A percentile compares a stretch with the other conserved stretches of the same genome.
These are phyloP conservation scores for Cutaneotrichosporon sp. DNA, from an alignment of 1,284 basidiomycete species.

Conservation along the genomic window DNA sequence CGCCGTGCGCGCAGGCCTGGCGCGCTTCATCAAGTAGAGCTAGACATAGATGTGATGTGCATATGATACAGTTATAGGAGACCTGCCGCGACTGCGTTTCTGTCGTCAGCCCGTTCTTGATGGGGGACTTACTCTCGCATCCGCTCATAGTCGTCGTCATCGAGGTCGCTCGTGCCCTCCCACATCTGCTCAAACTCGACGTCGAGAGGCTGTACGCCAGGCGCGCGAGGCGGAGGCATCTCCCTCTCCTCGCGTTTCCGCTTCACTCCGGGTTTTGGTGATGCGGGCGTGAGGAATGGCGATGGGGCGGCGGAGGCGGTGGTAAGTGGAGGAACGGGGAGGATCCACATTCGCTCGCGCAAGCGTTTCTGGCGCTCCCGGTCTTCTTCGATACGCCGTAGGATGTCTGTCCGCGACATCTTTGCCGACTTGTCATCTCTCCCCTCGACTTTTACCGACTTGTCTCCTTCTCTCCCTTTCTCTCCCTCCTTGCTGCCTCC, in stretches of 20 bases:
- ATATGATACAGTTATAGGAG: conserved; percentile 7
- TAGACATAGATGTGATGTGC: conserved; percentile 3
- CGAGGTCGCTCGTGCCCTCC: conserved; percentile 84
- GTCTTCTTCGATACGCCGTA: conserved; percentile 90
- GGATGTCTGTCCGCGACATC: conserved; percentile 67
- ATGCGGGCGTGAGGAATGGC: conserved; percentile 36
- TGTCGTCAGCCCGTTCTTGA: not conserved
- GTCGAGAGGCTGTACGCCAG: conserved; percentile 61
- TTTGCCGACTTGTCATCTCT: not conserved
- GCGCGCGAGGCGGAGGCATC: conserved; percentile 32
- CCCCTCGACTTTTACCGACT: conserved; percentile 16
- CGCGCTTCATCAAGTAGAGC: not conserved
- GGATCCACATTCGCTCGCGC: conserved; percentile 88
- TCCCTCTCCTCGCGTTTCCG: conserved; percentile 6
- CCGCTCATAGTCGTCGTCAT: conserved; percentile 66
- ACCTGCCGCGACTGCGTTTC: not conserved
- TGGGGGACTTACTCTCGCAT: conserved; percentile 42
- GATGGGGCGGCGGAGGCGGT: conserved; percentile 14
- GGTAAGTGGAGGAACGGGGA: conserved; percentile 54
- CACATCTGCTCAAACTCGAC: conserved; percentile 91
- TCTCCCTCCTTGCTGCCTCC: not conserved
- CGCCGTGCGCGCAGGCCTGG: not conserved
- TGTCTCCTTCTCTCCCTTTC: conserved; percentile 7
- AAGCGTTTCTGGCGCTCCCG: conserved; percentile 90
- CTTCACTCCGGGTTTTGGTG: conserved; percentile 7